phyloP scores from a whole-genome alignment of 202 grass and related monocot genomes.

The Panicum hallii region DNA sequence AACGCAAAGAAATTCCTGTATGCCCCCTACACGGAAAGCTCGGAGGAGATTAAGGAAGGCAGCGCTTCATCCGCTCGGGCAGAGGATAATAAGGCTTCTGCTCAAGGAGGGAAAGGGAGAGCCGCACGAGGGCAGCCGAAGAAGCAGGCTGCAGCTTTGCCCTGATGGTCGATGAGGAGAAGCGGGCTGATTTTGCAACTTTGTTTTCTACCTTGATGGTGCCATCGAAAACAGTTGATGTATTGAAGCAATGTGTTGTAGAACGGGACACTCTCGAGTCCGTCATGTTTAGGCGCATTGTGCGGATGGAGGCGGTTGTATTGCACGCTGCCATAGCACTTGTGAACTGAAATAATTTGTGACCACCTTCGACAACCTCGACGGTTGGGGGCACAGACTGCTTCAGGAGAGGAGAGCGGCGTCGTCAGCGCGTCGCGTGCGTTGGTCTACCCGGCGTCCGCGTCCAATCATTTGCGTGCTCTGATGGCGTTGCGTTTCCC shows the following conservation, averaged over 20 bases:
- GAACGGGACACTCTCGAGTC: background rate
- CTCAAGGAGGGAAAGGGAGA: conserved; percentile 14
- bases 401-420: too few species aligned
- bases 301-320: too few species aligned
- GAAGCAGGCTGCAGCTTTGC: conserved; percentile 29
- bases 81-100: background rate
- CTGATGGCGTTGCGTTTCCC: background rate
- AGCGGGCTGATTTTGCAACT: background rate
- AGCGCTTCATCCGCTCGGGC: background rate
- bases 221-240: background rate
- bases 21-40: conserved; percentile 46
- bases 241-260: background rate
- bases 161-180: background rate
- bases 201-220: background rate
- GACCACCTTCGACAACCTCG: too few species aligned
- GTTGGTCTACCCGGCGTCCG: too few species aligned
- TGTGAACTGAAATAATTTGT: too few species aligned
- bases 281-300: background rate
- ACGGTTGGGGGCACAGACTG: too few species aligned
- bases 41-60: background rate
- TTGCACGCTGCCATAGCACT: too few species aligned
- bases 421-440: too few species aligned
- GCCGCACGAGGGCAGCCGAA: conserved; percentile 35
- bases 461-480: conserved; percentile 12
- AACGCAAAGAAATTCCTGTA: conserved; percentile 78